Percentiles rank a stretch among this genome's conserved stretches.
Evolutionary conservation across 352 stramenopile genomes (phyloP).

Genomic region (Halophytophthora polymorphica): DNA sequence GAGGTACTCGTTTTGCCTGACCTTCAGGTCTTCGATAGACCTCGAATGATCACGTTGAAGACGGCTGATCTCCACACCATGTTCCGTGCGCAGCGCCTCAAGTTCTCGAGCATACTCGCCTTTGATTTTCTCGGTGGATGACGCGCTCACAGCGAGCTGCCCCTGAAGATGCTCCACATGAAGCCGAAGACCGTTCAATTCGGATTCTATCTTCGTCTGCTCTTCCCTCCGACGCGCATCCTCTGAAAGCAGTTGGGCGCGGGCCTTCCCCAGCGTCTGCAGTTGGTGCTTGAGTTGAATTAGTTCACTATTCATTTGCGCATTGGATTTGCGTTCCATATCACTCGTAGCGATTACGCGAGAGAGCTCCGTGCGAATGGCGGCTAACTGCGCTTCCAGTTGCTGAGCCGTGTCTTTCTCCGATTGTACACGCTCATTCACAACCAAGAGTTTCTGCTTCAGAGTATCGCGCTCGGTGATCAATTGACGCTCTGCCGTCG

Average conservation of each 20-base stretch:
- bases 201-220: conserved; percentile 27
- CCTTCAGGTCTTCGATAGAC: conserved; percentile 41
- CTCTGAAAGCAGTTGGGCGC: conserved; percentile 36
- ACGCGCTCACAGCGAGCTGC: conserved; percentile 30
- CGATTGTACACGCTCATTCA: conserved; percentile 36
- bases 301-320: conserved; percentile 46
- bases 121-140: conserved; percentile 38
- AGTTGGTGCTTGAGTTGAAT: conserved; percentile 56
- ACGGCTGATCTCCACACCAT: conserved; percentile 31
- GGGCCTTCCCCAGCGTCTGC: conserved; percentile 40
- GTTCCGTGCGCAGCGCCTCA: conserved; percentile 37
- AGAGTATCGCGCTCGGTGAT: conserved; percentile 45
- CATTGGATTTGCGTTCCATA: conserved; percentile 27
- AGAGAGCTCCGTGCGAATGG: conserved; percentile 44
- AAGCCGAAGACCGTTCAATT: conserved; percentile 28
- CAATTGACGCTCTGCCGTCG: conserved; percentile 26
- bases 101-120: conserved; percentile 42
- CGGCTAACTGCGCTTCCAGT: conserved; percentile 42
- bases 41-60: conserved; percentile 45
- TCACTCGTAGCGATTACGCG: conserved; percentile 33
- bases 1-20: conserved; percentile 39
- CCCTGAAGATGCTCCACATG: conserved; percentile 36
- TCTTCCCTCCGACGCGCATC: conserved; percentile 37
- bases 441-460: conserved; percentile 47
- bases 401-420: conserved; percentile 34